phyloP scores from a whole-genome alignment of 768 basidiomycete genomes.

The Calvatia gigantea region DNA sequence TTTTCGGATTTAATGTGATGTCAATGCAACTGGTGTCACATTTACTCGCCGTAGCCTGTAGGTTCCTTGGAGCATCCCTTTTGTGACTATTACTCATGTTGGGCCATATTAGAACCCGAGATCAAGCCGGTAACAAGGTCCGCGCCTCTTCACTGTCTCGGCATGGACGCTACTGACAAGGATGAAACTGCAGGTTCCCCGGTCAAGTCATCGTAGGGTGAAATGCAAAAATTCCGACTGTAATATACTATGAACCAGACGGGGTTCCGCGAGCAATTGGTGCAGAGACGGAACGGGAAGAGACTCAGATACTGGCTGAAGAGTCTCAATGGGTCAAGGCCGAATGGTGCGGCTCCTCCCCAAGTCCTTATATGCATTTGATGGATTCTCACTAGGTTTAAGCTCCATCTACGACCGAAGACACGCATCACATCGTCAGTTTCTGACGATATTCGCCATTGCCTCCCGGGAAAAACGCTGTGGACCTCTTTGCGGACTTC shows the following conservation, averaged over 20 bases:
- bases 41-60: too few relatives aligned
- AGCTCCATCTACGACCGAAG: constrained; percentile 19
- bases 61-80: too few relatives aligned
- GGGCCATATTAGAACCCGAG: constrained; percentile 27
- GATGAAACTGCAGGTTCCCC: constrained; percentile 32
- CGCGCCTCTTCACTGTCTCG: constrained; percentile 21
- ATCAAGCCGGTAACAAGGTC: constrained; percentile 37
- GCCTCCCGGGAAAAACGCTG: constrained; percentile 30
- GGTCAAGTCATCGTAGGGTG: constrained; percentile 38
- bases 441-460: constrained; percentile 19
- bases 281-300: constrained; percentile 38
- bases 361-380: constrained; percentile 10
- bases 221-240: constrained; percentile 44
- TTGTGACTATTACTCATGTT: too few relatives aligned
- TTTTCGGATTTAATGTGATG: too few relatives aligned
- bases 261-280: constrained; percentile 37
- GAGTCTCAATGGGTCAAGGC: constrained; percentile 42
- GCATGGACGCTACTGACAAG: neutral
- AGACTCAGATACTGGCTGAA: constrained; percentile 32
- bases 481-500: constrained; percentile 38
- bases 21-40: too few relatives aligned
- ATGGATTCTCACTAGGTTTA: constrained; percentile 23
- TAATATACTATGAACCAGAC: constrained; percentile 40
- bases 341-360: constrained; percentile 36
- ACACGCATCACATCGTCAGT: constrained; percentile 1